Evolutionary conservation across 176 grass and related monocot genomes (phyloP), one percentile per base, ranked within the genome.

Genomic region (Phragmites australis): DNA sequence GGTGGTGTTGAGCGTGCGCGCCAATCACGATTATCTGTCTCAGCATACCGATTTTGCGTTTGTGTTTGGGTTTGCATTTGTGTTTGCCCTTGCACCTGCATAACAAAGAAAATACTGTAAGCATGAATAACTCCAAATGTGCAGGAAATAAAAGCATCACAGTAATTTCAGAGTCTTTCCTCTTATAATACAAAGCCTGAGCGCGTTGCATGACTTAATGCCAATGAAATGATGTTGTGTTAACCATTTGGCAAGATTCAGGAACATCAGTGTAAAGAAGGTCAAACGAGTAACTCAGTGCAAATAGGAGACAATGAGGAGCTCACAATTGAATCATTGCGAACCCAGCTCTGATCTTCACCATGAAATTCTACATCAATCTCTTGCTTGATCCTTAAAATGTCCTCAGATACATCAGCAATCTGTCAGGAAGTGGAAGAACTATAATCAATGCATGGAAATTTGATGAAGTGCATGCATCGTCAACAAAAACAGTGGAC

Each of bases 11-110:
- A 79, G 27, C 90, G 92, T 66, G 81, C 82, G 76, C 88, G 96
- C 96, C 96, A 99, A 71, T 95, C 92, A 88, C 93, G 90, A 44
- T 73, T 90, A 43, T 99, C 96, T 62, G 90, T 81, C 79, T 95
- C 93, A 49, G 79, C 69, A 82, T 93, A 99, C 21, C 88, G 88
- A 85, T 82, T 91, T 1, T 82, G 78, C 27, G 83, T 11, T 82
- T 79, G 94, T 34, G 60, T 32, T 91, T 88, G 86, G 14, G 81
- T 5, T 61, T 88, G 82, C n/a, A 77, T 3, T 78, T 88, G 82
- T 26, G 80, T 3, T 78, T 87, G 94, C 40, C 25, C 69, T 79
- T 85, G 83, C 60, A 77, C 44, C 96, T 99, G 67, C 68, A 81
- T 41, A 84, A 68, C 31, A 30, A 54, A 74, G 41, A 74, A 58